These are phyloP conservation scores for Cytospora piceicola DNA, from an alignment of 2,329 filamentous ascomycete genomes.

Conservation along the genomic window DNA sequence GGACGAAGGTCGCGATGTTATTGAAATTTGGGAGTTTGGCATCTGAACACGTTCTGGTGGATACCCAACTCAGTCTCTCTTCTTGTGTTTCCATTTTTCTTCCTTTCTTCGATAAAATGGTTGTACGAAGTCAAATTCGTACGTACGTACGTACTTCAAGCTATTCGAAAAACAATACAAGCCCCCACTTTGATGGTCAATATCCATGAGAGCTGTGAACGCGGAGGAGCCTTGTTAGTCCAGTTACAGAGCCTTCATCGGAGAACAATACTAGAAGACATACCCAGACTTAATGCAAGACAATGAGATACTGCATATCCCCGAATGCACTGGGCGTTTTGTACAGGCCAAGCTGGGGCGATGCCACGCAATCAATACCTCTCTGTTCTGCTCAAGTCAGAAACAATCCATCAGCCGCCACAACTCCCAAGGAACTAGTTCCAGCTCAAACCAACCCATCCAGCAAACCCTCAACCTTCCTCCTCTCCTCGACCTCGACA, in stretches of 20 bases:
- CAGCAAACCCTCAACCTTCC: constrained; percentile 49
- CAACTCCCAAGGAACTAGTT: not conserved
- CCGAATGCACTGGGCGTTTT: not conserved
- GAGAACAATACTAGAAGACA: not conserved
- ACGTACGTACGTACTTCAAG: not conserved
- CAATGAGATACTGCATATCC: not conserved
- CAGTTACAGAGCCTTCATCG: not conserved
- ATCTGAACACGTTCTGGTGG: not conserved
- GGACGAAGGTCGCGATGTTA: not conserved
- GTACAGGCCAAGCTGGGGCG: not conserved
- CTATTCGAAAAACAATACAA: not conserved
- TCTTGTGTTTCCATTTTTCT: not conserved
- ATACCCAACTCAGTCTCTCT: constrained; percentile 9
- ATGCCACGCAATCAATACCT: not conserved
- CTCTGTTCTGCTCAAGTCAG: not conserved
- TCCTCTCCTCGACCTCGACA: constrained; percentile 45
- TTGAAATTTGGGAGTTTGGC: not conserved
- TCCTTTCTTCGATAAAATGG: not conserved
- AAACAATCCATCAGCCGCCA: not conserved
- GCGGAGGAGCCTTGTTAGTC: not conserved
- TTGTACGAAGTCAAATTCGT: not conserved
- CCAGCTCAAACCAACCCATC: constrained; percentile 35
- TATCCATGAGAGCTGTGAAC: not conserved
- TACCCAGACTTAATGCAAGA: not conserved
- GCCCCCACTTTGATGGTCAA: not conserved